Conservation (phyloP, 495 filamentous ascomycete species). For the Xylaria bambusicola region DNA sequence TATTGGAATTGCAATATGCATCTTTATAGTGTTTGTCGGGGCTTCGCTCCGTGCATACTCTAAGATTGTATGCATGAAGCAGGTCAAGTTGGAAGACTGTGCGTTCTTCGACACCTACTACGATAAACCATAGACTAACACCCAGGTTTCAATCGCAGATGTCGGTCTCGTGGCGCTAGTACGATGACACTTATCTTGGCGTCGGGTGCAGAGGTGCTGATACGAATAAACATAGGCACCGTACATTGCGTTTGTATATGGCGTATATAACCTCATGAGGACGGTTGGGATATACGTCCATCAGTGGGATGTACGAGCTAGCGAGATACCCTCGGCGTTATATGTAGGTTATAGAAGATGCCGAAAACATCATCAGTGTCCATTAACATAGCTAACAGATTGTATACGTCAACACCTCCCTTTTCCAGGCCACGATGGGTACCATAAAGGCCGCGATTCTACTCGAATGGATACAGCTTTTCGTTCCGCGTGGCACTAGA, state of each 20-base stretch:
- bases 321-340: neutral
- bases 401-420: constrained; percentile 14
- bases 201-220: neutral
- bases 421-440: constrained; percentile 22
- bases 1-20: constrained; percentile 11
- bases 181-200: neutral
- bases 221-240: neutral
- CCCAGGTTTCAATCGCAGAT: neutral
- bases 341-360: constrained; percentile 6
- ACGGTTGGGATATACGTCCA: constrained; percentile 25
- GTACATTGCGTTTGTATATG: constrained; percentile 11
- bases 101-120: neutral
- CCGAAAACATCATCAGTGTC: neutral
- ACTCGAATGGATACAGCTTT: constrained; percentile 28
- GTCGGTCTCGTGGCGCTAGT: neutral
- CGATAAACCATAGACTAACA: neutral
- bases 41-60: constrained; percentile 16
- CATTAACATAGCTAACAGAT: constrained; percentile 7
- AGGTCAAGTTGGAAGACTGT: constrained; percentile 8
- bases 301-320: constrained; percentile 21
- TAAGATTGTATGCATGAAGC: neutral
- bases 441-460: constrained; percentile 31
- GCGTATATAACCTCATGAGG: constrained; percentile 9
- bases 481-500: constrained; percentile 19
- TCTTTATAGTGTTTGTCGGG: constrained; percentile 1